Conservation (phyloP, 2,329 filamentous ascomycete species). For the Tolypocladium pustulatum region DNA sequence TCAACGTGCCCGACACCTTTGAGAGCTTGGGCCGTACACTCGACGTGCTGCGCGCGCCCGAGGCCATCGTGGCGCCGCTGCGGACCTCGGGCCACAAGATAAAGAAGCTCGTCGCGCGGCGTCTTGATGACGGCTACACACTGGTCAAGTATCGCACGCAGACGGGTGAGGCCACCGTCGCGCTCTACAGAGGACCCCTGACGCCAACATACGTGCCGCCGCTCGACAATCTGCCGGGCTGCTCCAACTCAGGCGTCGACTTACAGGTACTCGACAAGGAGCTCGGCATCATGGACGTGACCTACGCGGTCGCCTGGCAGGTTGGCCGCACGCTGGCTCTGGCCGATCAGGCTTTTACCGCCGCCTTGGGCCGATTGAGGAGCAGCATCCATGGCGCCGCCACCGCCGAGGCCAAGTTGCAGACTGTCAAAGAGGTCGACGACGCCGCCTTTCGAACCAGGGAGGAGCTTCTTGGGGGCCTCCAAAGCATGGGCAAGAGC, state of each 20-base stretch:
- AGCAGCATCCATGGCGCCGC: background rate
- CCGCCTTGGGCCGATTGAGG: background rate
- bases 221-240: background rate
- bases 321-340: conserved; percentile 28
- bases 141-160: conserved; percentile 20
- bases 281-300: conserved; percentile 30
- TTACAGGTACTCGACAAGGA: conserved; percentile 28
- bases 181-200: conserved; percentile 27
- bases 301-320: conserved; percentile 32
- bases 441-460: conserved; percentile 2
- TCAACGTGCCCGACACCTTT: conserved; percentile 24
- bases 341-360: conserved; percentile 18
- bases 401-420: background rate
- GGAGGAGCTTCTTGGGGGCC: background rate
- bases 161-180: conserved; percentile 28
- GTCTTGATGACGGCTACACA: conserved; percentile 27
- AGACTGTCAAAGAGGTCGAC: conserved; percentile 1
- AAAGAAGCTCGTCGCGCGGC: conserved; percentile 1
- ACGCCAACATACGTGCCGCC: conserved; percentile 15
- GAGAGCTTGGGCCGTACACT: conserved; percentile 10
- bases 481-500: too few relatives aligned
- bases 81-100: background rate
- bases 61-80: conserved; percentile 1
- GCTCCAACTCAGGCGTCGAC: conserved; percentile 22
- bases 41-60: conserved; percentile 4